Conservation (phyloP, 176 grass and related monocot species). For the Triticum timopheevii region DNA sequence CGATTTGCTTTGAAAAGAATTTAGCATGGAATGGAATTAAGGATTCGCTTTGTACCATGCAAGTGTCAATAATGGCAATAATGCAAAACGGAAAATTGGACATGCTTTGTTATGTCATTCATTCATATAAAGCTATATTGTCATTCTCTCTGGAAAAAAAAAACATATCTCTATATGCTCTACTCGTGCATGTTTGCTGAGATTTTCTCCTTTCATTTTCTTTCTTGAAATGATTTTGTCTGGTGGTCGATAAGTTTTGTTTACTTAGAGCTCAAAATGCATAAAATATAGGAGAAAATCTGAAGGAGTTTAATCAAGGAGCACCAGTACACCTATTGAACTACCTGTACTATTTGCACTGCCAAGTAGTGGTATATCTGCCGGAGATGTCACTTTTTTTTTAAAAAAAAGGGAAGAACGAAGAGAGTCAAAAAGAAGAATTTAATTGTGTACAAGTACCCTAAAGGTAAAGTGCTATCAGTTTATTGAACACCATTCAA, state of each 20-base stretch:
- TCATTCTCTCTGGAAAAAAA: background rate
- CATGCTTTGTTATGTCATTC: background rate
- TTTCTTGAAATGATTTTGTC: background rate
- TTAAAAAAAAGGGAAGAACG: background rate
- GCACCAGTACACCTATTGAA: background rate
- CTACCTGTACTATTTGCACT: background rate
- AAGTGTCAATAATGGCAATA: background rate
- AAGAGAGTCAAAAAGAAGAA: conserved; percentile 10
- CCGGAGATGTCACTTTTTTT: background rate
- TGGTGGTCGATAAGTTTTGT: background rate
- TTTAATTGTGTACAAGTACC: conserved; percentile 39
- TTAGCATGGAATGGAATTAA: background rate
- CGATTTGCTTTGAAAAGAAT: conserved; percentile 18
- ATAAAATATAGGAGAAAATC: background rate
- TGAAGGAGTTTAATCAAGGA: background rate
- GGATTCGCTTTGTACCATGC: background rate
- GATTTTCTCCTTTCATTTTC: background rate
- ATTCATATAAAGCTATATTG: background rate
- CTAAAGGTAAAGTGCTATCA: conserved; percentile 43
- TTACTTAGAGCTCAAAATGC: background rate
- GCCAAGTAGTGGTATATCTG: background rate
- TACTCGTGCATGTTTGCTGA: background rate
- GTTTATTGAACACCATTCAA: conserved; percentile 10
- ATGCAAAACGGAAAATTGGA: background rate
- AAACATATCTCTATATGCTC: background rate